A percentile compares a stretch with the other conserved stretches of the same genome.
Conservation (phyloP, 1,284 basidiomycete species). For the Leccinum fallax region DNA sequence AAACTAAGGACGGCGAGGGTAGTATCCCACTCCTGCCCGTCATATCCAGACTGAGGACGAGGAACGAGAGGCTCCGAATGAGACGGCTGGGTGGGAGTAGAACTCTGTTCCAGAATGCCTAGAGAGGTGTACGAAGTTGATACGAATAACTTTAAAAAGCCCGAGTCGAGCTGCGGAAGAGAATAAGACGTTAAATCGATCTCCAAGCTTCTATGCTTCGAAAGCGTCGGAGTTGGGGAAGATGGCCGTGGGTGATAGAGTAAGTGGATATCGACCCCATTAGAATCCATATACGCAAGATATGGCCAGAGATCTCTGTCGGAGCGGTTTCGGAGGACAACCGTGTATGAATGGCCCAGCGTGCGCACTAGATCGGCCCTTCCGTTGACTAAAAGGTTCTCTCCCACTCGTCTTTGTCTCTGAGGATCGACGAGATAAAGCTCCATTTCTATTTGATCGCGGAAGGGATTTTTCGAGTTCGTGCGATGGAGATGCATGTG, state of each 20-base stretch:
- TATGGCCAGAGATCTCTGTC: conserved; percentile 48
- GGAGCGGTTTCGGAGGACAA: conserved; percentile 44
- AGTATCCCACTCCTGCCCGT: conserved; percentile 37
- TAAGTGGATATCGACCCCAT: conserved; percentile 46
- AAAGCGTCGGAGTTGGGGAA: conserved; percentile 38
- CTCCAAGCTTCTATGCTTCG: conserved; percentile 37
- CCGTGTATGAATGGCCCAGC: conserved; percentile 38
- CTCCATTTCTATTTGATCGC: conserved; percentile 40
- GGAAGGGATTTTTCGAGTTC: conserved; percentile 42
- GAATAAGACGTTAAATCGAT: conserved; percentile 40
- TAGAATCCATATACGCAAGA: conserved; percentile 49
- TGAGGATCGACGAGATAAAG: conserved; percentile 41
- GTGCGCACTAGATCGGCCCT: conserved; percentile 40
- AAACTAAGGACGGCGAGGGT: conserved; percentile 28
- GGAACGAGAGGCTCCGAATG: conserved; percentile 16
- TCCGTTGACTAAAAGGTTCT: conserved; percentile 43
- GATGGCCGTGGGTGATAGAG: conserved; percentile 41
- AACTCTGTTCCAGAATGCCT: conserved; percentile 43
- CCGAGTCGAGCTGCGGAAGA: conserved; percentile 39
- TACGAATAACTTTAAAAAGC: conserved; percentile 50
- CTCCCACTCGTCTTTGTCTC: conserved; percentile 35
- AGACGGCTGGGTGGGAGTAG: conserved; percentile 22
- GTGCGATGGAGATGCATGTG: conserved; percentile 48
- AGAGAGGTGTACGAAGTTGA: conserved; percentile 47
- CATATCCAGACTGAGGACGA: conserved; percentile 9